phyloP scores from a whole-genome alignment of 768 basidiomycete genomes.

The Porpolomopsis calyptriformis region DNA sequence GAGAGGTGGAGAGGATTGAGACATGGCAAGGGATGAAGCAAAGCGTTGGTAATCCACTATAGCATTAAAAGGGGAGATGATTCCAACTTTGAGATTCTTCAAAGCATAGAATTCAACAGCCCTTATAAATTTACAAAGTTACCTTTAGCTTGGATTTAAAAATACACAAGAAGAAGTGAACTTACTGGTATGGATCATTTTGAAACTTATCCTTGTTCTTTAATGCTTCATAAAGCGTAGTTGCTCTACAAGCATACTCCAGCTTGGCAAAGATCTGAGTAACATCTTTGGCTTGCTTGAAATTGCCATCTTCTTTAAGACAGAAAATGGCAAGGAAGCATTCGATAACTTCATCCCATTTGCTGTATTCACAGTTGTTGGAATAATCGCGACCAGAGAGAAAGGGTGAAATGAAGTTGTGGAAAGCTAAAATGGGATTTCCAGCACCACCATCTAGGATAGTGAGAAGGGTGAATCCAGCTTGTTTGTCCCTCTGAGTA shows the following conservation, averaged over 20 bases:
- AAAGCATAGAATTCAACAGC: neutral
- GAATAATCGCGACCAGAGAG: neutral
- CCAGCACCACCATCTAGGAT: neutral
- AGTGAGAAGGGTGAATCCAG: neutral
- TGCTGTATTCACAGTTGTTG: neutral
- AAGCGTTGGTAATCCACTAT: neutral
- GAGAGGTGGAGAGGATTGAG: neutral
- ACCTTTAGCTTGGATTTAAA: too few species aligned
- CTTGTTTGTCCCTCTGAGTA: neutral
- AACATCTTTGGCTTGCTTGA: neutral
- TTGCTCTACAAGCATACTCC: slow-evolving; percentile 2
- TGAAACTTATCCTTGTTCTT: neutral
- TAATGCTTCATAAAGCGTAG: neutral
- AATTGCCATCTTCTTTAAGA: neutral
- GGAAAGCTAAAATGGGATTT: neutral
- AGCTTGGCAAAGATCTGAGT: neutral
- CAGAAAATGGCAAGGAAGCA: neutral
- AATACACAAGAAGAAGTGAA: neutral
- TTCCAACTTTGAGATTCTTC: neutral
- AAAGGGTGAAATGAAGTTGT: neutral
- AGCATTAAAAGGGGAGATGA: neutral
- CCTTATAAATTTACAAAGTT: neutral
- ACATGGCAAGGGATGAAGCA: neutral
- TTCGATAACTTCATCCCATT: slow-evolving; percentile 2
- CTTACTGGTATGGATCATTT: neutral